phyloP scores from a whole-genome alignment of 1,284 basidiomycete species.

The Leccinum brunneo-olivaceum region DNA sequence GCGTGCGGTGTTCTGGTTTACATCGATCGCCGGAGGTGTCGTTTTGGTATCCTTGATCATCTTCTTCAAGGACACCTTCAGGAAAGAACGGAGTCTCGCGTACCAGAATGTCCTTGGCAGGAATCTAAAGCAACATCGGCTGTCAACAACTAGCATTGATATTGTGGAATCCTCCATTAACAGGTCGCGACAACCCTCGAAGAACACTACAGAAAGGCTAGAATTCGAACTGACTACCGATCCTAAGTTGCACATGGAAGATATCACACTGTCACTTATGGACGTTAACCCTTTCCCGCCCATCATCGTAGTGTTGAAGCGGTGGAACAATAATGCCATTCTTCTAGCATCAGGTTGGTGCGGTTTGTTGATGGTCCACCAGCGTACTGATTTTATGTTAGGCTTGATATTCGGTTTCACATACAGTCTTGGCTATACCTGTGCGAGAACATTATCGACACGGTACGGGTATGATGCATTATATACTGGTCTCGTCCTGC shows the following conservation, averaged over 20 bases:
- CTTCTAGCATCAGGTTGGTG: constrained; percentile 40
- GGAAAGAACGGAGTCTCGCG: constrained; percentile 69
- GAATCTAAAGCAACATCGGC: constrained; percentile 9
- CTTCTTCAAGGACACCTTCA: constrained; percentile 78
- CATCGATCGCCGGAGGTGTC: constrained; percentile 54
- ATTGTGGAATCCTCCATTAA: background rate
- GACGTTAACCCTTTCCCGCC: constrained; percentile 74
- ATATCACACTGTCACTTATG: constrained; percentile 51
- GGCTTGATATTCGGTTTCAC: constrained; percentile 66
- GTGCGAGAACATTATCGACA: constrained; percentile 60
- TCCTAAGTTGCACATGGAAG: constrained; percentile 21
- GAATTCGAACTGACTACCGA: constrained; percentile 9
- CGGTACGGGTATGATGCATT: constrained; percentile 69
- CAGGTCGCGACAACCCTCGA: constrained; percentile 1
- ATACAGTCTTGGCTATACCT: constrained; percentile 68
- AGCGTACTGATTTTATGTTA: constrained; percentile 22
- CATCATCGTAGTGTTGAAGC: constrained; percentile 50
- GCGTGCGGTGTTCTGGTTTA: constrained; percentile 82
- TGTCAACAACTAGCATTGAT: background rate
- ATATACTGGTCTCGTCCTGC: constrained; percentile 69
- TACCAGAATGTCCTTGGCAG: constrained; percentile 59
- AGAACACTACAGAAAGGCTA: background rate
- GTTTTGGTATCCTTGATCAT: constrained; percentile 54
- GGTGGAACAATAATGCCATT: constrained; percentile 63
- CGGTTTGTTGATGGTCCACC: background rate